Conservation (phyloP, 257 asterid genomes). For the Solanum microdontum region DNA sequence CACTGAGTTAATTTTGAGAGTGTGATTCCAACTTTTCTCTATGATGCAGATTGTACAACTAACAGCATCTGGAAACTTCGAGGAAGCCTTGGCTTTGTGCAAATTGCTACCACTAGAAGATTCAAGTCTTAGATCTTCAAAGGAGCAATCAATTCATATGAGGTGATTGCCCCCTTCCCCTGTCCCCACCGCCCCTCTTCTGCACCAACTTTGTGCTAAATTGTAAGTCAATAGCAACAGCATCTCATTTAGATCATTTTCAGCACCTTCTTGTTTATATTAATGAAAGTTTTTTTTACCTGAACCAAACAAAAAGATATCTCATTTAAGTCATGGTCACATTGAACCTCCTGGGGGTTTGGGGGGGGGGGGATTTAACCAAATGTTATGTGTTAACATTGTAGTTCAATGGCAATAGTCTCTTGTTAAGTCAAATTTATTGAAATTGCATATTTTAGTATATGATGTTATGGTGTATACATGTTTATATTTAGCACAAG, state of each 20-base stretch:
- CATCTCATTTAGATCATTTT: not conserved
- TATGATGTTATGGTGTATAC: not conserved
- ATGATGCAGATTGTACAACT: constrained; percentile 81
- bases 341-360: not conserved
- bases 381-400: not conserved
- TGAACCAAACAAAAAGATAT: not conserved
- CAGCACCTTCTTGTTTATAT: not conserved
- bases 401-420: not conserved
- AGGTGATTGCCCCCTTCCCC: constrained; percentile 27
- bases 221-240: not conserved
- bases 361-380: not conserved
- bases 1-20: not conserved
- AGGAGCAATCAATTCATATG: constrained; percentile 94
- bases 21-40: constrained; percentile 9
- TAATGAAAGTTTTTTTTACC: not conserved
- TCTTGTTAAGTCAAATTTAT: not conserved
- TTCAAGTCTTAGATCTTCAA: constrained; percentile 84
- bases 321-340: not conserved
- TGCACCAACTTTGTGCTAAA: not conserved
- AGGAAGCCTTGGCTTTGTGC: constrained; percentile 95
- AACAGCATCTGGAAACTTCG: constrained; percentile 95
- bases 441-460: not conserved
- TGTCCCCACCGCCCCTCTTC: not conserved
- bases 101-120: constrained; percentile 96
- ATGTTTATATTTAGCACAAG: not conserved